A percentile compares a stretch with the other conserved stretches of the same genome.
These are phyloP conservation scores for Abelmoschus esculentus DNA, from an alignment of 345 rosid species.

Conservation along the genomic window DNA sequence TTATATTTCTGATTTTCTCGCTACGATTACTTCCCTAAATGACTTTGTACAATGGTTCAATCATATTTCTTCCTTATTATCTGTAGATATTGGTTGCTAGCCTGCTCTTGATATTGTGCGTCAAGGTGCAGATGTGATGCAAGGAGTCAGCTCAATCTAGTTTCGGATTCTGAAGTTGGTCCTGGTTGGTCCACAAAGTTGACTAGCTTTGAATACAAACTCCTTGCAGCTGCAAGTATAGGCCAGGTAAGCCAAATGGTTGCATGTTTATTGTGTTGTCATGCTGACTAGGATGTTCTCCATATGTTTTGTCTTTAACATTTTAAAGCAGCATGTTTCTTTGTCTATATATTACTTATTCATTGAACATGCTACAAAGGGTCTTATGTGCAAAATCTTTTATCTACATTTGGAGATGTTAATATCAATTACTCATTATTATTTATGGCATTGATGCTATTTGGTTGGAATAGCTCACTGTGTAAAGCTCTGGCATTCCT, in stretches of 20 bases:
- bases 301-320: neutral
- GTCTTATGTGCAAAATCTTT: neutral
- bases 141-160: slow-evolving; percentile 76
- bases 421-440: neutral
- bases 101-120: slow-evolving; percentile 91
- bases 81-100: slow-evolving; percentile 50
- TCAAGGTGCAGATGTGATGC: slow-evolving; percentile 99
- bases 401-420: neutral
- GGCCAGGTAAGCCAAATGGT: slow-evolving; percentile 61
- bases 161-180: slow-evolving; percentile 79
- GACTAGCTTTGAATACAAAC: slow-evolving; percentile 88
- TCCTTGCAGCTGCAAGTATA: slow-evolving; percentile 92
- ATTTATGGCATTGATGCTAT: neutral
- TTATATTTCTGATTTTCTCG: neutral
- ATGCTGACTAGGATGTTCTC: neutral
- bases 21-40: neutral
- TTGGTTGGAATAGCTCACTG: neutral
- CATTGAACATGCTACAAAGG: neutral
- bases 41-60: neutral
- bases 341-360: neutral
- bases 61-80: slow-evolving; percentile 19
- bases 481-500: neutral
- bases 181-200: slow-evolving; percentile 71
- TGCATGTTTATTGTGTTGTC: neutral
- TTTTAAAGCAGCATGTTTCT: neutral